Base-by-base conservation (phyloP, 345 rosid species). In the Stellera chamaejasme region DNA sequence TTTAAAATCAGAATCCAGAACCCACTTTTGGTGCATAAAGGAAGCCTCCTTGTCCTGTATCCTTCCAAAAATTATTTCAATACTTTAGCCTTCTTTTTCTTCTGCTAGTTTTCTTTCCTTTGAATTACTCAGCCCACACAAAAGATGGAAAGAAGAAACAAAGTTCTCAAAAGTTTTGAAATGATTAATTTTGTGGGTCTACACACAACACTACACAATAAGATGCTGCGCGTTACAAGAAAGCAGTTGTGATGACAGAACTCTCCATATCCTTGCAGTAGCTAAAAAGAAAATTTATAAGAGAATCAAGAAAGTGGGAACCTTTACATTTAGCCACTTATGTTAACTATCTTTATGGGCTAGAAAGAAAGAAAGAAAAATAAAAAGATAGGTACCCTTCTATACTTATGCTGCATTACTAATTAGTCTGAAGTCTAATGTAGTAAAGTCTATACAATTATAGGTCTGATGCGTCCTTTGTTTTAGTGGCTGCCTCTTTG, bases 1-100 rank as follows among this genome's bases (percentile, higher is more conserved):
- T 66, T 75, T 68, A 64, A 69, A 76, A 58, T 72, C 60, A 71
- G 77, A 81, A 77, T 77, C 79, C 69, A 65, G 65, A 75, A 58
- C 62, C 80, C 75, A 80, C 78, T 76, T 73, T 57, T 42, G 27
- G 62, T 76, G 65, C 1, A 58, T 62, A 71, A 73, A 75, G 67
- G 69, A 67, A 71, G 73, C 57, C 65, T 57, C 64, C 52, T 59
- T 61, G 69, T 72, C 81, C 48, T 43, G 48, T 32, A 32, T 32
- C 48, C 43, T 53, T 52, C 68, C 68, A 58, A 61, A 65, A 16
- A 5, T 58, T 48, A 14, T 11, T 50, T 47, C 64, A 63, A 59
- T 69, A 51, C 27, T 53, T 54, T 55, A 50, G 5, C 39, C 39
- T 32, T 8, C 52, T 43, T 59, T 48, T 63, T 51, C 45, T 43